Conservation (phyloP, 73 alveolate genomes). For the Tetrahymena elliotti region DNA sequence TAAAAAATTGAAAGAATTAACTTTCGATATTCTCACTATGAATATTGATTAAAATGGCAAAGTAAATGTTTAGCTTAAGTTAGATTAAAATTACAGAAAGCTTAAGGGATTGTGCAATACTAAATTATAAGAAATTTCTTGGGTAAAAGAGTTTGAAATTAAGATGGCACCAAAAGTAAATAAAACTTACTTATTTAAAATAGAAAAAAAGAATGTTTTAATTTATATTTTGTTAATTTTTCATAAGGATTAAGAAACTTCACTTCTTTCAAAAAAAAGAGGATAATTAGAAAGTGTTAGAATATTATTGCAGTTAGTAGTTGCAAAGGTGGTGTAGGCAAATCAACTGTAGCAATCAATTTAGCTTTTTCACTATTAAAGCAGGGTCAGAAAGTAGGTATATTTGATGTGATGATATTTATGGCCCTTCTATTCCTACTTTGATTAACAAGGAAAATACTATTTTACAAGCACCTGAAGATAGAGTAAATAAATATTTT, state of each 20-base stretch:
- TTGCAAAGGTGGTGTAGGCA: conserved; percentile 96
- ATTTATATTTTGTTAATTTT: neutral
- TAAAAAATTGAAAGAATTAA: neutral
- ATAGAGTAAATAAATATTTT: conserved; percentile 15
- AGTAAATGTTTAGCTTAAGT: conserved; percentile 47
- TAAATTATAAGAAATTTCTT: conserved; percentile 50
- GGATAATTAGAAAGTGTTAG: conserved; percentile 46
- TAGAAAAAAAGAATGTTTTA: neutral
- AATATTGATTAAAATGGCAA: conserved; percentile 12
- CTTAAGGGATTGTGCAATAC: conserved; percentile 47
- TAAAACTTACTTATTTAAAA: conserved; percentile 14
- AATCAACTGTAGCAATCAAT: conserved; percentile 85
- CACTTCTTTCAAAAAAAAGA: conserved; percentile 6
- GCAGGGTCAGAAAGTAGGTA: conserved; percentile 73
- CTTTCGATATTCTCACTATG: neutral
- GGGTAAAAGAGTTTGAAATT: conserved; percentile 54
- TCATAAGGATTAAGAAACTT: conserved; percentile 7
- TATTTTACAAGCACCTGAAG: conserved; percentile 52
- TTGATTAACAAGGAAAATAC: conserved; percentile 55
- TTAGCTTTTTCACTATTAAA: conserved; percentile 71
- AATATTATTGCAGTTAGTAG: conserved; percentile 79
- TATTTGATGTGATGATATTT: conserved; percentile 86
- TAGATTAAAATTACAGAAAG: conserved; percentile 71
- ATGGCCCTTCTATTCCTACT: conserved; percentile 90
- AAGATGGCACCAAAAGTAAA: conserved; percentile 61